Conservation (phyloP, 306 rosid genomes). For the Cicer cuneatum region DNA sequence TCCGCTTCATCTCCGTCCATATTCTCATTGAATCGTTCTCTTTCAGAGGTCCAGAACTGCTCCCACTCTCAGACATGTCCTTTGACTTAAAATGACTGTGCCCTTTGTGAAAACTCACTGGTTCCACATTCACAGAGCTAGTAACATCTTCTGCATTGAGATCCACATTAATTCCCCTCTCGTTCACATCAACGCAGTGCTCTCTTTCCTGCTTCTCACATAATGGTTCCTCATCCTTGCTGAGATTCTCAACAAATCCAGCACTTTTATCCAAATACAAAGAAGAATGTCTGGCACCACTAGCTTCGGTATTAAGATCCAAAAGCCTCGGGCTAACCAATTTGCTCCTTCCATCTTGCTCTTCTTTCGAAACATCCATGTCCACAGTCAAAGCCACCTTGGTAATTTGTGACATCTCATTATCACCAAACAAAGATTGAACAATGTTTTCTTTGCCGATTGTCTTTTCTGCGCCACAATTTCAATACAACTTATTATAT, state of each 20-base stretch:
- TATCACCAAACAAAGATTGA: conserved; percentile 45
- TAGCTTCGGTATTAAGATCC: conserved; percentile 66
- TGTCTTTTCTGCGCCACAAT: conserved; percentile 51
- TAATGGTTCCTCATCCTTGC: conserved; percentile 28
- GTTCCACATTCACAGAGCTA: conserved; percentile 56
- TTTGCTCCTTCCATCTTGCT: conserved; percentile 41
- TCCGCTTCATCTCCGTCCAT: conserved; percentile 92
- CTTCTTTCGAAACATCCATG: conserved; percentile 51
- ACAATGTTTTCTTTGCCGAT: conserved; percentile 48
- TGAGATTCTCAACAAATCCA: conserved; percentile 49
- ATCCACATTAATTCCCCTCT: conserved; percentile 64
- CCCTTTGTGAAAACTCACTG: conserved; percentile 49
- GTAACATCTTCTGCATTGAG: conserved; percentile 75
- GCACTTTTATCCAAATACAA: conserved; percentile 25
- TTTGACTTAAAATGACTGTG: conserved; percentile 54
- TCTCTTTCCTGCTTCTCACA: conserved; percentile 47
- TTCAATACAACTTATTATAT: conserved; percentile 15
- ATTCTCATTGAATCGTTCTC: conserved; percentile 70
- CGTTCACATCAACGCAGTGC: conserved; percentile 22
- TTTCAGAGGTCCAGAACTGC: conserved; percentile 69
- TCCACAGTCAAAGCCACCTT: conserved; percentile 50
- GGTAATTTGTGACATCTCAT: conserved; percentile 55
- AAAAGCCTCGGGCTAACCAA: conserved; percentile 36
- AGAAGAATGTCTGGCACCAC: conserved; percentile 45
- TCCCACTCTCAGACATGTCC: conserved; percentile 79